Evolutionary conservation across 2,329 filamentous ascomycete genomes (phyloP).

Genomic region (Pseudofabraea citricarpa): DNA sequence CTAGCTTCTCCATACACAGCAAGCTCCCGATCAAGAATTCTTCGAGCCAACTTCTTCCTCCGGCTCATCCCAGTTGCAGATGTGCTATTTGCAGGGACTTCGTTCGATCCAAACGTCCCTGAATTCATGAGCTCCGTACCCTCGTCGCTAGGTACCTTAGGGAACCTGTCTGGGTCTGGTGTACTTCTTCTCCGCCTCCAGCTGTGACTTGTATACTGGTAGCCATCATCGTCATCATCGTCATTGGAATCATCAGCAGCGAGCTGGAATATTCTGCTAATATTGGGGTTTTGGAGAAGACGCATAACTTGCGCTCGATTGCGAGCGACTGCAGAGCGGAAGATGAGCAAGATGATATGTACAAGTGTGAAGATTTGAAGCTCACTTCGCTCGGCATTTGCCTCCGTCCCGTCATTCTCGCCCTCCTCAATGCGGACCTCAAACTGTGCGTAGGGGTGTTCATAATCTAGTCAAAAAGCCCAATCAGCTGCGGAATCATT

Average conservation of each 20-base stretch:
- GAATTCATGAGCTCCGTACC: constrained; percentile 77
- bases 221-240: constrained; percentile 17
- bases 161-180: constrained; percentile 59
- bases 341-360: constrained; percentile 21
- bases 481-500: constrained; percentile 1
- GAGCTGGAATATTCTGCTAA: constrained; percentile 17
- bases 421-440: constrained; percentile 30
- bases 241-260: constrained; percentile 9
- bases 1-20: constrained; percentile 60
- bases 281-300: constrained; percentile 16
- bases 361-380: constrained; percentile 21
- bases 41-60: constrained; percentile 58
- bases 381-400: constrained; percentile 29
- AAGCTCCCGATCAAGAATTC: constrained; percentile 77
- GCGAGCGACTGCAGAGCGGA: constrained; percentile 18
- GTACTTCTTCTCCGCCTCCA: constrained; percentile 35
- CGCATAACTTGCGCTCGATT: constrained; percentile 17
- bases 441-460: constrained; percentile 11
- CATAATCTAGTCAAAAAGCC: background rate
- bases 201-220: constrained; percentile 25
- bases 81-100: constrained; percentile 45
- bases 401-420: constrained; percentile 22
- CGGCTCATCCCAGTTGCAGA: constrained; percentile 34
- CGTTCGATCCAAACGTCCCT: constrained; percentile 71
- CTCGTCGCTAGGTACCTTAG: constrained; percentile 77